Evolutionary conservation across 2,329 filamentous ascomycete species (phyloP).

Genomic region (Apiospora sp.): DNA sequence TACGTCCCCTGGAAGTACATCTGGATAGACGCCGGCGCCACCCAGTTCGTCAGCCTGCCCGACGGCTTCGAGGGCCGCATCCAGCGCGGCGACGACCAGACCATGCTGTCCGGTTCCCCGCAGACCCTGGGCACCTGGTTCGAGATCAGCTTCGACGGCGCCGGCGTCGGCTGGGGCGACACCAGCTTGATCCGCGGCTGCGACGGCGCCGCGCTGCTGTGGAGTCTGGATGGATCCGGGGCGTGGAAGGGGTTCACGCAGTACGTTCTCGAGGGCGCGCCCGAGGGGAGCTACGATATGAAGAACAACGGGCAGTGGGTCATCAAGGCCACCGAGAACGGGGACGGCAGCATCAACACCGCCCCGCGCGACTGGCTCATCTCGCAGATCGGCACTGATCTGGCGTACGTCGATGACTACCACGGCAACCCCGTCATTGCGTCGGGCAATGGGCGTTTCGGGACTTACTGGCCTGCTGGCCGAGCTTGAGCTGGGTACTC

Average conservation of each 20-base stretch:
- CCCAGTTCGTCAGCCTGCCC: conserved; percentile 38
- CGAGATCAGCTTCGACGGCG: conserved; percentile 36
- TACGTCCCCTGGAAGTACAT: conserved; percentile 39
- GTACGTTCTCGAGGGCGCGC: conserved; percentile 35
- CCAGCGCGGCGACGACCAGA: conserved; percentile 36
- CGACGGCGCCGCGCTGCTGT: conserved; percentile 36
- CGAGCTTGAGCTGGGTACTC: neutral
- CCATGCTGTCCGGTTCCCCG: conserved; percentile 36
- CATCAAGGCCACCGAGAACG: conserved; percentile 36
- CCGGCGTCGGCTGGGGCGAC: conserved; percentile 37
- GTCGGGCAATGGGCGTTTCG: conserved; percentile 27
- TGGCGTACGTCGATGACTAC: conserved; percentile 37
- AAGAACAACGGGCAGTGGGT: conserved; percentile 35
- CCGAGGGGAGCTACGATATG: conserved; percentile 30
- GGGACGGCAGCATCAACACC: conserved; percentile 32
- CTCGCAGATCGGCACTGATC: conserved; percentile 34
- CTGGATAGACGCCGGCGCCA: conserved; percentile 34
- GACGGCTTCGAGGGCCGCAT: conserved; percentile 38
- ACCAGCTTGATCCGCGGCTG: conserved; percentile 41
- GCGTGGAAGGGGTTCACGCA: conserved; percentile 39
- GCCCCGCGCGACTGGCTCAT: conserved; percentile 35
- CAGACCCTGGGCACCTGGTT: conserved; percentile 39
- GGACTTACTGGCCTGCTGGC: conserved; percentile 17
- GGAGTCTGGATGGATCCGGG: conserved; percentile 34
- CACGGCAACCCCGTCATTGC: conserved; percentile 39